phyloP scores from a whole-genome alignment of 805 yeast genomes.

The Sugiyamaella mastotermitis region DNA sequence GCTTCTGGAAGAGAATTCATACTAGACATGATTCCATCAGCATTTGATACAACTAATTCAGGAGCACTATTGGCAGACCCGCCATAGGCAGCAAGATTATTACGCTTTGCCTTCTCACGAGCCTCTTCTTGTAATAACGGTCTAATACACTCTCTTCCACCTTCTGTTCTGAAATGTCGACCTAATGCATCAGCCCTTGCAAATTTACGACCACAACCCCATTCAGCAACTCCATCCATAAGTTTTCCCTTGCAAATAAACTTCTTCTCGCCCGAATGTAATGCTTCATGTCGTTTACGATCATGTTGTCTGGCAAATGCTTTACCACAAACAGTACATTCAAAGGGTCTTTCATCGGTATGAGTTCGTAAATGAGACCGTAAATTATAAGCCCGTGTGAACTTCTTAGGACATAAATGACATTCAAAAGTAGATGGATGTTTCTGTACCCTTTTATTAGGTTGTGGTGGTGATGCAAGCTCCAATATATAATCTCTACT shows the following conservation, averaged over 20 bases:
- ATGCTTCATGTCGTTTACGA: constrained; percentile 64
- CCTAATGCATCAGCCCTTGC: constrained; percentile 76
- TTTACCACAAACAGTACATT: constrained; percentile 57
- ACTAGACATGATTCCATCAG: too few species aligned
- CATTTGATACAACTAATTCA: too few species aligned
- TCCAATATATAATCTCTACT: constrained; percentile 55
- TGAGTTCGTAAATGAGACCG: constrained; percentile 90
- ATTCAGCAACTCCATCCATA: constrained; percentile 48
- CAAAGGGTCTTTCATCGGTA: constrained; percentile 64
- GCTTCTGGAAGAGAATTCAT: too few species aligned
- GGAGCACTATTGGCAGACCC: too few species aligned
- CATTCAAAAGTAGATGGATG: constrained; percentile 73
- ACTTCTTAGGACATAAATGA: constrained; percentile 74
- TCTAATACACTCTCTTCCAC: constrained; percentile 63
- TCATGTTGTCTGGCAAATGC: constrained; percentile 76
- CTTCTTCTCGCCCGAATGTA: constrained; percentile 69
- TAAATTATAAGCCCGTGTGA: constrained; percentile 88
- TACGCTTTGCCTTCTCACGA: neutral
- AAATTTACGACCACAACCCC: constrained; percentile 74
- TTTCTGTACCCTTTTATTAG: constrained; percentile 55
- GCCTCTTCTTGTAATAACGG: constrained; percentile 56
- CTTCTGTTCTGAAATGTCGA: constrained; percentile 69
- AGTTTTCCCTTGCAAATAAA: constrained; percentile 61
- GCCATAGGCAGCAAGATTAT: too few species aligned
- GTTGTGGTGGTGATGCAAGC: constrained; percentile 52